Evolutionary conservation across 1,284 basidiomycete species (phyloP).

Genomic region (Tilletia caries): DNA sequence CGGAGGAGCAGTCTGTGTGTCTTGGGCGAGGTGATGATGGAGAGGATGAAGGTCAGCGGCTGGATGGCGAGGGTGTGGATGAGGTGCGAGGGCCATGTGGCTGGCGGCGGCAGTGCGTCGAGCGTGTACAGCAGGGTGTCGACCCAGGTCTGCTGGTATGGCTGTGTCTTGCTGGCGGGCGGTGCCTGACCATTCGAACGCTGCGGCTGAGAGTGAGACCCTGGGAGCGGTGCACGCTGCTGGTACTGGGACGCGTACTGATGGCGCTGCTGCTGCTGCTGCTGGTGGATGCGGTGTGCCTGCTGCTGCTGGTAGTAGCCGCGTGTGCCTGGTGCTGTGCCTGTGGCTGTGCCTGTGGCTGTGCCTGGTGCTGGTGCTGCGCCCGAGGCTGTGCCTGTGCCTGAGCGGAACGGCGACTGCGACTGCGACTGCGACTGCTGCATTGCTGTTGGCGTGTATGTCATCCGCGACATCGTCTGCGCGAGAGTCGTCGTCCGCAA

Average conservation of each 20-base stretch:
- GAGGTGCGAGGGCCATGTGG: constrained; percentile 33
- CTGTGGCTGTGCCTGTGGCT: neutral
- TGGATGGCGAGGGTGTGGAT: constrained; percentile 27
- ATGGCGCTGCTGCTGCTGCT: constrained; percentile 4
- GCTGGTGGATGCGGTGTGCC: neutral
- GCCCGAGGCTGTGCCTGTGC: neutral
- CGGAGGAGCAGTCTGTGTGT: constrained; percentile 49
- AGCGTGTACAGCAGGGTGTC: constrained; percentile 19
- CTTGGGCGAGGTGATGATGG: constrained; percentile 40
- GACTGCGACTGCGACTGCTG: neutral
- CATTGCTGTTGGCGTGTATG: neutral
- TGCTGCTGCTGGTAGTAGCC: neutral
- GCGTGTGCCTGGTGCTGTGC: neutral
- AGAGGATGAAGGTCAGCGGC: constrained; percentile 29
- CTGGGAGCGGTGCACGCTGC: neutral
- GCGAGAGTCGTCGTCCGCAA: neutral
- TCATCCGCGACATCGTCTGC: constrained; percentile 2
- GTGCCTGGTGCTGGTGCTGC: neutral
- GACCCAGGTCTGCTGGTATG: neutral
- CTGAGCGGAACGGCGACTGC: neutral
- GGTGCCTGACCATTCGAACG: no score
- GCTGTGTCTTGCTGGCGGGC: neutral
- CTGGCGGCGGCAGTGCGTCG: constrained; percentile 32
- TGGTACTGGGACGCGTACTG: neutral
- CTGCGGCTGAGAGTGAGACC: neutral